phyloP scores from a whole-genome alignment of 2,329 filamentous ascomycete genomes.

The Cytospora paraplurivora region DNA sequence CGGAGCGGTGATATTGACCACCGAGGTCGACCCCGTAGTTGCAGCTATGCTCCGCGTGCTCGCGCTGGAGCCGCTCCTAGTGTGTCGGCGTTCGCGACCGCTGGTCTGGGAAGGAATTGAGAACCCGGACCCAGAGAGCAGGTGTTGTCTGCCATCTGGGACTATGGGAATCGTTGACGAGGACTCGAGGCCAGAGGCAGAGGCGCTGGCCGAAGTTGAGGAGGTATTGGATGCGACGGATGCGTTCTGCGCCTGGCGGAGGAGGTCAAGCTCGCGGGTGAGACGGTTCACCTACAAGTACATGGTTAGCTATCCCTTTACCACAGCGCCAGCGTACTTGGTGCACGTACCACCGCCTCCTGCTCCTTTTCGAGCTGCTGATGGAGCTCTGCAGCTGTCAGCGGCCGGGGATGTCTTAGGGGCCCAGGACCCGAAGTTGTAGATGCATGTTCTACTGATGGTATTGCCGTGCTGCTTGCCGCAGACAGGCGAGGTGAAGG shows the following conservation, averaged over 20 bases:
- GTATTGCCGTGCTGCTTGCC: conserved; percentile 30
- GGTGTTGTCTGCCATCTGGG: conserved; percentile 43
- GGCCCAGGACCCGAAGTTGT: conserved; percentile 65
- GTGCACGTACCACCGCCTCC: conserved; percentile 78
- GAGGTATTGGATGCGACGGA: conserved; percentile 68
- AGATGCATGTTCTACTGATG: conserved; percentile 48
- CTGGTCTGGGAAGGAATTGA: conserved; percentile 54
- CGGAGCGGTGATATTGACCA: conserved; percentile 49
- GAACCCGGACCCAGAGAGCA: conserved; percentile 60
- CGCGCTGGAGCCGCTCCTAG: conserved; percentile 60
- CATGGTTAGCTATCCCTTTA: conserved; percentile 12
- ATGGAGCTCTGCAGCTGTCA: conserved; percentile 88
- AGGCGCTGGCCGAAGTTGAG: conserved; percentile 58
- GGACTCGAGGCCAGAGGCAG: conserved; percentile 51
- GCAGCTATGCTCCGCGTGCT: conserved; percentile 55
- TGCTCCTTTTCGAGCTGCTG: conserved; percentile 92
- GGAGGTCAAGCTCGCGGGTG: conserved; percentile 80
- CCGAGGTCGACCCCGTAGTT: conserved; percentile 43
- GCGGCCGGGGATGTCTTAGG: conserved; percentile 79
- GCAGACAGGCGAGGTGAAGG: conserved; percentile 40
- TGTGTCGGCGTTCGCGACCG: conserved; percentile 48
- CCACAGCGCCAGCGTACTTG: background rate
- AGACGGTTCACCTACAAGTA: conserved; percentile 78
- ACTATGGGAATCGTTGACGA: conserved; percentile 42
- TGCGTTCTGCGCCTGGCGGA: conserved; percentile 72